Conservation (phyloP, 306 rosid species). For the Lathyrus oleraceus region DNA sequence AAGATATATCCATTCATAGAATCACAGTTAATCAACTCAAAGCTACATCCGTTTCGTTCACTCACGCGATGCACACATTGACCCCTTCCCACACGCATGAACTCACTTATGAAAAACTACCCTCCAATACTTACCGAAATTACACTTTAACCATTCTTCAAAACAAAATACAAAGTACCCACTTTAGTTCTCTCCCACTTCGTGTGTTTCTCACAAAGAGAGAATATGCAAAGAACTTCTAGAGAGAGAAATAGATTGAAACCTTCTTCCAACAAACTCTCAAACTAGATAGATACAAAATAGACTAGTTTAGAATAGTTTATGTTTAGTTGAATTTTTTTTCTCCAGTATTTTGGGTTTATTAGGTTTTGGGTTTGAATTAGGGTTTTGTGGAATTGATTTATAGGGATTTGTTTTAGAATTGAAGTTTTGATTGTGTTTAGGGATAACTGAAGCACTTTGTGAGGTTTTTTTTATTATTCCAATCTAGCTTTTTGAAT, state of each 20-base stretch:
- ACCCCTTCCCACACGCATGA: background rate
- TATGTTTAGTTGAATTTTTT: background rate
- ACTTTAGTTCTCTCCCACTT: conserved; percentile 20
- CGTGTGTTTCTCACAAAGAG: conserved; percentile 33
- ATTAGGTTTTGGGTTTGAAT: conserved; percentile 38
- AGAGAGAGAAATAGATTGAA: conserved; percentile 23
- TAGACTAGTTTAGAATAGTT: background rate
- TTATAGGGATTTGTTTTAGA: conserved; percentile 18
- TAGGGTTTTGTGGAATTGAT: conserved; percentile 59
- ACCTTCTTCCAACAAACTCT: conserved; percentile 23
- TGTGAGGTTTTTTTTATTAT: conserved; percentile 4
- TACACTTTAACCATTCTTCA: conserved; percentile 14
- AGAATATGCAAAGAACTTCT: conserved; percentile 21
- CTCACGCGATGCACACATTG: background rate
- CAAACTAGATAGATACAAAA: conserved; percentile 20
- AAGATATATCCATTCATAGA: too few relatives aligned
- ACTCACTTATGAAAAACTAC: conserved; percentile 25
- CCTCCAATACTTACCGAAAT: conserved; percentile 31
- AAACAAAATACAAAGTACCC: conserved; percentile 13
- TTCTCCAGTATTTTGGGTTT: background rate
- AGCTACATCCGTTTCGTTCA: too few relatives aligned
- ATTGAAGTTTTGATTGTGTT: conserved; percentile 15
- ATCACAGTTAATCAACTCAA: too few relatives aligned
- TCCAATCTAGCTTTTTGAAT: background rate
- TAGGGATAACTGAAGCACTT: conserved; percentile 2